Percentiles rank a stretch among this genome's conserved stretches.
Evolutionary conservation across 2,329 filamentous ascomycete species (phyloP).

Genomic region (Phialemoniopsis sp.): DNA sequence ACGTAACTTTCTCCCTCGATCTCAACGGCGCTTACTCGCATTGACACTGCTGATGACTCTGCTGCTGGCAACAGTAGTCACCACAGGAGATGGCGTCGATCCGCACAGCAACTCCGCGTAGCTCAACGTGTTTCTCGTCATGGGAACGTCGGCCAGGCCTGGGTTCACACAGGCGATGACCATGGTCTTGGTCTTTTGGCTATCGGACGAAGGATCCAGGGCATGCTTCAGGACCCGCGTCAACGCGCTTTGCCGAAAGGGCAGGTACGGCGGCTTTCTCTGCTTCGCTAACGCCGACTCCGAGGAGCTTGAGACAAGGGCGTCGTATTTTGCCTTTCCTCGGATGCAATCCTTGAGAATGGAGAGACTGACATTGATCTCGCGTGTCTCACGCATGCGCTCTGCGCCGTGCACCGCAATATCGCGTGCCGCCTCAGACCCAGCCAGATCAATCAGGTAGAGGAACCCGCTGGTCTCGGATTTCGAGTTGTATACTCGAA

Average conservation of each 20-base stretch:
- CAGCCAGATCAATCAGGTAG: constrained; percentile 43
- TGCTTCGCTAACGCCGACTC: constrained; percentile 2
- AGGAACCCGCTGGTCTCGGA: constrained; percentile 33
- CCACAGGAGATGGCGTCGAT: too few species aligned
- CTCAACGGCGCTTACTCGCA: too few species aligned
- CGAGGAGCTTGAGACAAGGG: constrained; percentile 4
- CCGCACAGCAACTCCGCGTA: constrained; percentile 42
- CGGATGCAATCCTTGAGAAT: constrained; percentile 50
- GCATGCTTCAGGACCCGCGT: constrained; percentile 45
- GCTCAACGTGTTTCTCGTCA: constrained; percentile 43
- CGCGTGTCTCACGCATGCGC: constrained; percentile 39
- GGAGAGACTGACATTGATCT: constrained; percentile 45
- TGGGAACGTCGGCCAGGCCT: constrained; percentile 33
- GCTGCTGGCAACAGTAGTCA: too few species aligned
- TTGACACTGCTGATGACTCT: too few species aligned
- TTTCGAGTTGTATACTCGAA: constrained; percentile 30
- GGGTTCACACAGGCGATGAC: constrained; percentile 45
- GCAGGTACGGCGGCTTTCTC: constrained; percentile 31
- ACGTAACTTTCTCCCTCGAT: too few species aligned
- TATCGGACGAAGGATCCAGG: constrained; percentile 33
- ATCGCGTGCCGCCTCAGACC: constrained; percentile 43
- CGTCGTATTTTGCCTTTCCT: constrained; percentile 31
- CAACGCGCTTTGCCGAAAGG: constrained; percentile 40
- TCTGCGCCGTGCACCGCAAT: constrained; percentile 29
- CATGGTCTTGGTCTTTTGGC: constrained; percentile 34